These are phyloP conservation scores for Penicillium canariense DNA, from an alignment of 495 filamentous ascomycete species.

Conservation along the genomic window DNA sequence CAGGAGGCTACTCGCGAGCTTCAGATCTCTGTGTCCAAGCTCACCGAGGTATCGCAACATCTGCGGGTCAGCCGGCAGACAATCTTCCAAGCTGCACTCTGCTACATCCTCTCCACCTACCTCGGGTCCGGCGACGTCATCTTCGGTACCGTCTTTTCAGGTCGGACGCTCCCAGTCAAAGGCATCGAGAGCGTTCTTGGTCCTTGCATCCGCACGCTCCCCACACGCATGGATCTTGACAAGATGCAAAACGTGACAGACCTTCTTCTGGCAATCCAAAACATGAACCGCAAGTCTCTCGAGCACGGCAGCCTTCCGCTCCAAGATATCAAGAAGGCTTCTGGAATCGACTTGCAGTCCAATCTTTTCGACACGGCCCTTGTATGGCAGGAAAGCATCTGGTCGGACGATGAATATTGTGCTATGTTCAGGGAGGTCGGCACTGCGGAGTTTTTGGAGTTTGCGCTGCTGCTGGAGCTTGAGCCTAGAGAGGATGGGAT, in stretches of 20 bases:
- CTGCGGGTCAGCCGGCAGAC: slow-evolving; percentile 46
- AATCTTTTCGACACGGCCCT: slow-evolving; percentile 68
- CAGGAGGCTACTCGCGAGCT: slow-evolving; percentile 35
- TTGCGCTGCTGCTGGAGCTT: slow-evolving; percentile 68
- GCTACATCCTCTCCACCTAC: slow-evolving; percentile 60
- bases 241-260: slow-evolving; percentile 50
- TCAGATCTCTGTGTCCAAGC: slow-evolving; percentile 21
- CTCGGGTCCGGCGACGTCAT: slow-evolving; percentile 60
- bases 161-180: slow-evolving; percentile 62
- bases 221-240: slow-evolving; percentile 55
- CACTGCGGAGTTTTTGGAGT: slow-evolving; percentile 67
- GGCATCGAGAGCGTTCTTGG: slow-evolving; percentile 70
- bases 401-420: slow-evolving; percentile 28
- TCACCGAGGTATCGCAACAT: slow-evolving; percentile 29
- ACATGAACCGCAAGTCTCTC: slow-evolving; percentile 57
- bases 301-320: slow-evolving; percentile 58
- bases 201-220: slow-evolving; percentile 68
- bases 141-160: slow-evolving; percentile 73
- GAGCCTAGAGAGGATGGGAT: slow-evolving; percentile 51
- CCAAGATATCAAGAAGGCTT: slow-evolving; percentile 60
- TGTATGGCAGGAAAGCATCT: slow-evolving; percentile 72
- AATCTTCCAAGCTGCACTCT: slow-evolving; percentile 67
- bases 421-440: slow-evolving; percentile 46
- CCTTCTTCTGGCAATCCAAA: slow-evolving; percentile 58
- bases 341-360: slow-evolving; percentile 44